Conservation (phyloP, 805 yeast genomes). For the Metschnikowia borealis region DNA sequence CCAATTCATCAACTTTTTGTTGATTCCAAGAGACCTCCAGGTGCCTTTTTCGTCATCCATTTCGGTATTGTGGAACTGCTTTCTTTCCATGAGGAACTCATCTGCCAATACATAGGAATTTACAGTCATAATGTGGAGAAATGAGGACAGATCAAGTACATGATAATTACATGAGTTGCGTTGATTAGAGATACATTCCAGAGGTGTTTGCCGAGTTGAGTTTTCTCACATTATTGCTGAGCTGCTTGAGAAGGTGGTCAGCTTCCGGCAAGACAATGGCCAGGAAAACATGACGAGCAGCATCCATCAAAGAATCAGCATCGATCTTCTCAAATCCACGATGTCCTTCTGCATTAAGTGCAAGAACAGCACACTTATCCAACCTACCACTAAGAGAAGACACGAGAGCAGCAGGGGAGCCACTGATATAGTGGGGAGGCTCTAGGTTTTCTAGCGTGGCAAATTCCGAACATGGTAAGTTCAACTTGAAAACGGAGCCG, state of each 20-base stretch:
- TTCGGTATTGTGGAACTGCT: conserved; percentile 93
- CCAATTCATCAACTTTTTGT: conserved; percentile 67
- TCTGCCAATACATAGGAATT: background rate
- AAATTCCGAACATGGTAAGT: conserved; percentile 12
- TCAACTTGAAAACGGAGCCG: conserved; percentile 24
- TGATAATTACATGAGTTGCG: no score
- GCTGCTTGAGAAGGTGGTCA: conserved; percentile 10
- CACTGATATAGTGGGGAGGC: conserved; percentile 64
- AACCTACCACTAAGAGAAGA: conserved; percentile 20
- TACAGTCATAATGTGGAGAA: background rate
- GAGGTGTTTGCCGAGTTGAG: conserved; percentile 24
- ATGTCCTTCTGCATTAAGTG: conserved; percentile 58
- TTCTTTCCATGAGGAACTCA: conserved; percentile 71
- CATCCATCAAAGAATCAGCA: conserved; percentile 39
- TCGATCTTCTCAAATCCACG: conserved; percentile 55
- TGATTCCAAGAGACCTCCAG: conserved; percentile 70
- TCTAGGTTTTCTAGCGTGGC: conserved; percentile 28
- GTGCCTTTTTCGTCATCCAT: conserved; percentile 86
- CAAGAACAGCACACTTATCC: conserved; percentile 18
- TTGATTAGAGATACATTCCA: conserved; percentile 22
- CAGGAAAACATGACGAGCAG: conserved; percentile 8
- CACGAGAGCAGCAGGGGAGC: conserved; percentile 46
- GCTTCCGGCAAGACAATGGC: conserved; percentile 4
- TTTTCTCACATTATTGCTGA: conserved; percentile 22
- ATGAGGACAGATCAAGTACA: background rate